Evolutionary conservation across 2,329 filamentous ascomycete species (phyloP).

Genomic region (Fusarium tricinctum): DNA sequence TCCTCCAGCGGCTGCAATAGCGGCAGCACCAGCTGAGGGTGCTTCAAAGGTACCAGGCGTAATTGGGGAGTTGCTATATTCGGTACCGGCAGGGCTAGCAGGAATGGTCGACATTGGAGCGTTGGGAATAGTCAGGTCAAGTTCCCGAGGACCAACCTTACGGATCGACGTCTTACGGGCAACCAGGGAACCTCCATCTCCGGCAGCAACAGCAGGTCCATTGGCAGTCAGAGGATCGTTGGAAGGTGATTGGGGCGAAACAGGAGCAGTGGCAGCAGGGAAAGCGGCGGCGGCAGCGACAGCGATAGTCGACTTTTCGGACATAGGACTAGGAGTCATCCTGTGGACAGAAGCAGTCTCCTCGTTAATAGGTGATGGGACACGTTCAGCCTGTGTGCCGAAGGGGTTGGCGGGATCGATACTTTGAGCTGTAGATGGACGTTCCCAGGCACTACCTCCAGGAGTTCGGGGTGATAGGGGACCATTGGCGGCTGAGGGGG

Average conservation of each 20-base stretch:
- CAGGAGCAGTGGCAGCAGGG: conserved; percentile 38
- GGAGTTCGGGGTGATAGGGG: conserved; percentile 47
- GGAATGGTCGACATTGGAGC: conserved; percentile 57
- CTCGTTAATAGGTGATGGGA: conserved; percentile 59
- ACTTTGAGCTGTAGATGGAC: conserved; percentile 61
- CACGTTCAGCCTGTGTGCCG: conserved; percentile 69
- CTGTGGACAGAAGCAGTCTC: conserved; percentile 46
- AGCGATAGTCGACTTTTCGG: conserved; percentile 46
- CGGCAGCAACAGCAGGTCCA: conserved; percentile 55
- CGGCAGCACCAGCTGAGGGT: conserved; percentile 67
- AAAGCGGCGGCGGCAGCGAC: conserved; percentile 34
- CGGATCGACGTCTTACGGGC: conserved; percentile 70
- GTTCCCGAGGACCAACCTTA: conserved; percentile 63
- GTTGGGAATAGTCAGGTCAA: conserved; percentile 67
- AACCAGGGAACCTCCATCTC: conserved; percentile 57
- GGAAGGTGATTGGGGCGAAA: conserved; percentile 34
- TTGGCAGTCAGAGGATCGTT: conserved; percentile 57
- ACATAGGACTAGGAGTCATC: conserved; percentile 53
- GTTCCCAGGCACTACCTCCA: conserved; percentile 62
- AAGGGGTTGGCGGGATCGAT: conserved; percentile 78
- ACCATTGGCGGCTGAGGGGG: conserved; percentile 42
- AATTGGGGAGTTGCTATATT: conserved; percentile 71
- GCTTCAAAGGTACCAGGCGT: conserved; percentile 59
- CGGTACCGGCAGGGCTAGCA: conserved; percentile 73
- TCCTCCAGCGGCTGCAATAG: conserved; percentile 73